These are phyloP conservation scores for Groenewaldozyma sp. DNA, from an alignment of 1,139 yeast species.

Conservation along the genomic window DNA sequence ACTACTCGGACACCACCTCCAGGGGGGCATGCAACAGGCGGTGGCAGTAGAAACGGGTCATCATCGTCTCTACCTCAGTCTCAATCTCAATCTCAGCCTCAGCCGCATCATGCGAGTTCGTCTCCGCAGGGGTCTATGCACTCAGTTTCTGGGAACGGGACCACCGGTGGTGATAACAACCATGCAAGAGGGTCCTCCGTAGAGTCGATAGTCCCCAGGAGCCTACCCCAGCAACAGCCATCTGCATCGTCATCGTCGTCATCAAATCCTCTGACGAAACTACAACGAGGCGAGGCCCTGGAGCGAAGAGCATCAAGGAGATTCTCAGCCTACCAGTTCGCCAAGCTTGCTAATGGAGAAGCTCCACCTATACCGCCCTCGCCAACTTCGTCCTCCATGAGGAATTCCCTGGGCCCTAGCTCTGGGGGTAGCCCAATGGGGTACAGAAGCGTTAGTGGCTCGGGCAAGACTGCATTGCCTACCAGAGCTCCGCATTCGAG, in stretches of 20 bases:
- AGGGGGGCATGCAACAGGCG: background rate
- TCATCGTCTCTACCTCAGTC: background rate
- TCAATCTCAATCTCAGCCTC: background rate
- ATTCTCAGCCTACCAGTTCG: constrained; percentile 88
- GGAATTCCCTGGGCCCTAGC: background rate
- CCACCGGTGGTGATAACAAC: background rate
- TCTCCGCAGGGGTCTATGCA: background rate
- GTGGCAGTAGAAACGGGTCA: background rate
- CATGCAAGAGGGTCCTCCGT: too few species aligned
- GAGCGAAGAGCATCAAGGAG: constrained; percentile 89
- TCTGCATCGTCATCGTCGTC: constrained; percentile 1
- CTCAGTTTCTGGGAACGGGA: background rate
- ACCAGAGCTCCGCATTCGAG: constrained; percentile 22
- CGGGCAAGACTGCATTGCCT: constrained; percentile 15
- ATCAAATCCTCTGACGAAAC: constrained; percentile 49
- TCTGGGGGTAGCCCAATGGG: constrained; percentile 2
- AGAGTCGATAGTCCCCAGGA: too few species aligned
- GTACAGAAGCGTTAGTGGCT: background rate
- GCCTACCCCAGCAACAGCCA: too few species aligned
- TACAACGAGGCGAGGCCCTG: constrained; percentile 71
- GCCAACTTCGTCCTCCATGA: constrained; percentile 19
- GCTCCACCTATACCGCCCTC: constrained; percentile 24
- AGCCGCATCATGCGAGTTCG: background rate
- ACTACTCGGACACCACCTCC: too few species aligned
- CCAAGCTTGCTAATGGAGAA: constrained; percentile 51